Evolutionary conservation across 2,329 filamentous ascomycete species (phyloP), one percentile per base, ranked within the genome.

Genomic region (Myrmaecium sp.): DNA sequence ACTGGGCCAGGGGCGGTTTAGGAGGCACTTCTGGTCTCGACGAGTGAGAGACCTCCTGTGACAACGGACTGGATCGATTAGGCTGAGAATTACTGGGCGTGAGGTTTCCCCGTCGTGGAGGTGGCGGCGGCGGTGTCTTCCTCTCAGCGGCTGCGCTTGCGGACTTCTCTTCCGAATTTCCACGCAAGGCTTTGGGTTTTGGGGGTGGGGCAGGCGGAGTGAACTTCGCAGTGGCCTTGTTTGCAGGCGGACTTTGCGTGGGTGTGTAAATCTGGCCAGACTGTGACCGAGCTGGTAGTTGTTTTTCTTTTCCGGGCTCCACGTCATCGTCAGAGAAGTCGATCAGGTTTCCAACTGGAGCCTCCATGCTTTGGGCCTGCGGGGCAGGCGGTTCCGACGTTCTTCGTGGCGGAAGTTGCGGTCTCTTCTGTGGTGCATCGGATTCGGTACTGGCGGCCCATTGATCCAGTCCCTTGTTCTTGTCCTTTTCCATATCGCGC

Each of bases 281-380:
- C 14, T 17, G 16, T 26, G 18, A 8, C 12, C 8, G 8, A 7
- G 8, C n/a, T 10, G 14, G 14, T 7, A 10, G 16, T 10, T 10
- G 8, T 10, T 26, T 14, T 12, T 14, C 14, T 27, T 16, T 18
- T 21, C 13, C n/a, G n/a, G n/a, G n/a, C n/a, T n/a, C n/a, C n/a
- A n/a, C 26, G 8, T 47, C 48, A n/a, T 54, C 49, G 17, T 61
- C 56, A n/a, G 52, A 56, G 14, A 62, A 49, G 31, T 62, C 57
- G 23, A 64, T 64, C 7, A 62, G 40, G 24, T 61, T 52, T 23
- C 50, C 49, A 16, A 37, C 26, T n/a, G 28, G 29, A 10, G 37
- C 28, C 9, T 30, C 34, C 31, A 30, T 34, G 18, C 30, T 28
- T 5, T 43, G 33, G 4, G 41, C 31, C 26, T 38, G 34, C 25